Evolutionary conservation across 306 rosid species (phyloP).

Genomic region (Castanea sativa): DNA sequence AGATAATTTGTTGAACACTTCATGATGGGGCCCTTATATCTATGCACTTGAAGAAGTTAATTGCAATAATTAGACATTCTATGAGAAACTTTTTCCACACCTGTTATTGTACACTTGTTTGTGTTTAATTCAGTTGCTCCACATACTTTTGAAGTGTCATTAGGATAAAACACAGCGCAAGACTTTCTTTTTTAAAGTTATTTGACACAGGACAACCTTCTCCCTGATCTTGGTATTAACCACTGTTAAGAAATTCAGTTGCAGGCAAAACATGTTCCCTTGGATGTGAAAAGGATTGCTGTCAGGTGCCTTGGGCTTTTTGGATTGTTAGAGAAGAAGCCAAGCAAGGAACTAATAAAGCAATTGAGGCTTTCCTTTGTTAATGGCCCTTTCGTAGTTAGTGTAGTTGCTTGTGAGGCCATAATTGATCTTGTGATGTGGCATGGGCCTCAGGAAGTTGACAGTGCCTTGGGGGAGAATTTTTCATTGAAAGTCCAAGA

Average conservation of each 20-base stretch:
- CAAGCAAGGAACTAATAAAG: conserved; percentile 65
- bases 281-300: conserved; percentile 86
- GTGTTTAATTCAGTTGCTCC: neutral
- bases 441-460: conserved; percentile 88
- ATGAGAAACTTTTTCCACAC: neutral
- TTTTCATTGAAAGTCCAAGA: conserved; percentile 31
- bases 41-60: neutral
- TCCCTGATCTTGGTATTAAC: neutral
- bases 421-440: conserved; percentile 82
- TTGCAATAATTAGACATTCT: neutral
- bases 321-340: conserved; percentile 86
- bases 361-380: conserved; percentile 67
- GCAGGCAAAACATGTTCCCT: conserved; percentile 85
- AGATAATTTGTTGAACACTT: neutral
- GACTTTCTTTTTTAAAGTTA: neutral
- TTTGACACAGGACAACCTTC: neutral
- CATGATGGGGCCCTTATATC: neutral
- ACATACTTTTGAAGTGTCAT: neutral
- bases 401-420: conserved; percentile 75
- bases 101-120: neutral
- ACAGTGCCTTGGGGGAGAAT: conserved; percentile 48
- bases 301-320: conserved; percentile 88
- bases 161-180: neutral
- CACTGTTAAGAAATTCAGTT: conserved; percentile 31
- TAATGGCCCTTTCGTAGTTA: conserved; percentile 61